phyloP scores from a whole-genome alignment of 371 early-diverging fungal genomes.

The Lichtheimia ornata region DNA sequence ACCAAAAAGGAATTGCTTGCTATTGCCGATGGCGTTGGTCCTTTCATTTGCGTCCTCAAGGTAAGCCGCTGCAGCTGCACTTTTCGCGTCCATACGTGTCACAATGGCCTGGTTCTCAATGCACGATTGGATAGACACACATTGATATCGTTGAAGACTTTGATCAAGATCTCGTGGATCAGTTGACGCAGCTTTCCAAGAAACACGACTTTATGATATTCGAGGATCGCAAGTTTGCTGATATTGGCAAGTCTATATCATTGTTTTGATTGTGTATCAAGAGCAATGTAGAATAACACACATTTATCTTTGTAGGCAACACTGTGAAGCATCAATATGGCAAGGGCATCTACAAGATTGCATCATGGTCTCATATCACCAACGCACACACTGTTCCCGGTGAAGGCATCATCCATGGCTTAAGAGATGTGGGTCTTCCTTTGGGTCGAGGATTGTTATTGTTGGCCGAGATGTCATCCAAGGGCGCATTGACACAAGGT shows the following conservation, averaged over 20 bases:
- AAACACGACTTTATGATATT: slow-evolving; percentile 95
- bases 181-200: slow-evolving; percentile 72
- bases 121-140: slow-evolving; percentile 70
- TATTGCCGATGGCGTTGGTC: slow-evolving; percentile 88
- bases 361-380: slow-evolving; percentile 94
- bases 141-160: slow-evolving; percentile 94
- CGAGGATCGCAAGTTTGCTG: slow-evolving; percentile 98
- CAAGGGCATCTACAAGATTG: slow-evolving; percentile 88
- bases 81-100: no score
- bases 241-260: slow-evolving; percentile 60
- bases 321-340: slow-evolving; percentile 94
- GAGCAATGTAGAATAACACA: background rate
- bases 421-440: slow-evolving; percentile 84
- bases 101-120: background rate
- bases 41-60: slow-evolving; percentile 93
- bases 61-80: slow-evolving; percentile 46
- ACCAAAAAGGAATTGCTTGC: slow-evolving; percentile 83
- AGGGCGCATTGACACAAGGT: slow-evolving; percentile 82
- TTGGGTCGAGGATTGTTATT: slow-evolving; percentile 82
- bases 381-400: slow-evolving; percentile 95
- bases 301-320: slow-evolving; percentile 64
- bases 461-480: slow-evolving; percentile 95
- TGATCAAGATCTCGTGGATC: slow-evolving; percentile 75
- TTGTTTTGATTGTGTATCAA: background rate
- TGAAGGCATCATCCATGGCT: slow-evolving; percentile 91